A percentile compares a stretch with the other conserved stretches of the same genome.
Evolutionary conservation across 2,329 filamentous ascomycete species (phyloP).

Genomic region (Chrysosporium keratinophilum): DNA sequence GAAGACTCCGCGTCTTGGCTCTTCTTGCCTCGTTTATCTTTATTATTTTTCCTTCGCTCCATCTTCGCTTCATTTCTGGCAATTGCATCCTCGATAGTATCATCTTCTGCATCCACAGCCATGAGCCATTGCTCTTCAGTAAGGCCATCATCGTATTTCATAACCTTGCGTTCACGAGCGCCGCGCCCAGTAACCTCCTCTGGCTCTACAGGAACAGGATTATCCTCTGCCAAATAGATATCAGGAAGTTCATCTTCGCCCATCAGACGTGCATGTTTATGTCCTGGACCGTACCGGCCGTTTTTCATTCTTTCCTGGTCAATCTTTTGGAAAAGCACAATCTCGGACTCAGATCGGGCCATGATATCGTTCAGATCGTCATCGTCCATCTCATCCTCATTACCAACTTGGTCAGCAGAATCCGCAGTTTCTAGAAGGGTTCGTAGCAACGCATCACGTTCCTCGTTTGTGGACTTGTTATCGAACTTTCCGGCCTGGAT

Average conservation of each 20-base stretch:
- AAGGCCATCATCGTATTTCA: slow-evolving; percentile 91
- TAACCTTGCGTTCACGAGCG: slow-evolving; percentile 85
- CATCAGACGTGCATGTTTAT: slow-evolving; percentile 70
- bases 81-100: slow-evolving; percentile 84
- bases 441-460: slow-evolving; percentile 91
- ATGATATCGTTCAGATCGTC: slow-evolving; percentile 93
- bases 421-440: slow-evolving; percentile 78
- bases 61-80: slow-evolving; percentile 79
- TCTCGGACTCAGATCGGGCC: slow-evolving; percentile 73
- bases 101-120: slow-evolving; percentile 93
- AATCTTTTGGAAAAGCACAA: slow-evolving; percentile 67
- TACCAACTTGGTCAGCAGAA: slow-evolving; percentile 58
- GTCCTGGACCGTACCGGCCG: slow-evolving; percentile 58
- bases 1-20: slow-evolving; percentile 53
- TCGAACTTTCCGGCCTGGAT: slow-evolving; percentile 99
- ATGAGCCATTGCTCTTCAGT: slow-evolving; percentile 99
- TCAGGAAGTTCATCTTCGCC: slow-evolving; percentile 80
- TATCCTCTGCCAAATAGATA: slow-evolving; percentile 82
- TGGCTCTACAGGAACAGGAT: slow-evolving; percentile 65
- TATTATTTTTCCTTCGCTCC: slow-evolving; percentile 67
- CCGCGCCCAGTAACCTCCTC: slow-evolving; percentile 75
- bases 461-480: slow-evolving; percentile 97
- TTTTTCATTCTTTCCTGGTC: slow-evolving; percentile 62
- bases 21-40: slow-evolving; percentile 48
- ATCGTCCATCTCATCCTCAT: slow-evolving; percentile 96